phyloP scores from a whole-genome alignment of 2,329 filamentous ascomycete species.

The Ophiostoma novo-ulmi region DNA sequence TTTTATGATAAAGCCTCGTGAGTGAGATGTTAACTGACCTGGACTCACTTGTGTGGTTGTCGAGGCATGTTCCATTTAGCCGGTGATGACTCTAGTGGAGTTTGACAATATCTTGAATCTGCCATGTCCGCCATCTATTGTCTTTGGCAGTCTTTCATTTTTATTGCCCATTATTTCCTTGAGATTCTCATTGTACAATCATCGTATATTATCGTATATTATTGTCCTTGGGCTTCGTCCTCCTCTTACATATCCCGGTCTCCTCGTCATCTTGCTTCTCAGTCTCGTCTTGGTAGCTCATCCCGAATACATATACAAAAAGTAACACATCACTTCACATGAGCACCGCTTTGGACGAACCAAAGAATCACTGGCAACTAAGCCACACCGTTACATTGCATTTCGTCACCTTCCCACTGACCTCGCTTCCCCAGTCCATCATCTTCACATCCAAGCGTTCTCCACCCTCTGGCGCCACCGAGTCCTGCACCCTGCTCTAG shows the following conservation, averaged over 20 bases:
- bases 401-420: background rate
- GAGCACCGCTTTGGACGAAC: background rate
- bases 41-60: background rate
- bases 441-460: background rate
- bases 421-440: slow-evolving; percentile 3
- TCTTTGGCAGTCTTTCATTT: background rate
- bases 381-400: slow-evolving; percentile 9
- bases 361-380: background rate
- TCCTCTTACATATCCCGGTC: too few species aligned
- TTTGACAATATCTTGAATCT: background rate
- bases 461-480: background rate
- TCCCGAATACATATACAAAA: background rate
- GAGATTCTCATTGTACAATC: too few species aligned
- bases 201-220: too few species aligned
- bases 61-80: slow-evolving; percentile 5
- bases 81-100: slow-evolving; percentile 1
- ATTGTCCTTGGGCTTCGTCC: background rate
- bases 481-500: background rate
- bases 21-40: background rate
- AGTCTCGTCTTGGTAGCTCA: background rate
- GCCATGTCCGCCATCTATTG: background rate
- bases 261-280: background rate
- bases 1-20: background rate
- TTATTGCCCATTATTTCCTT: too few species aligned
- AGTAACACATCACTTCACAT: background rate